phyloP scores from a whole-genome alignment of 139 green algal genomes.

The Coccomyxa sp. region DNA sequence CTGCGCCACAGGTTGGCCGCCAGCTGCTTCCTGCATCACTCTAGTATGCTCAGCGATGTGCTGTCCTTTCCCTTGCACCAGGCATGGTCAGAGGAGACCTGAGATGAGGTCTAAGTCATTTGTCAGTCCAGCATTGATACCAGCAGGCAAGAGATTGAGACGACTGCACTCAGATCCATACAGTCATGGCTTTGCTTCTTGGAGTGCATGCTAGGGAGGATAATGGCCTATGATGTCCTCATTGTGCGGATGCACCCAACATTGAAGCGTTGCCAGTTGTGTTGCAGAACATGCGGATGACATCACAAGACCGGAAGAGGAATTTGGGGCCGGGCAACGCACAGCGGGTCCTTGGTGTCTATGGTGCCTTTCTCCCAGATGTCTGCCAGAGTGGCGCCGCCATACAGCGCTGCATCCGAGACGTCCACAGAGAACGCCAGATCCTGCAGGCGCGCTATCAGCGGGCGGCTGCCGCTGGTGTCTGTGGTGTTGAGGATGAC shows the following conservation, averaged over 20 bases:
- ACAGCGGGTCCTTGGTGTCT: slow-evolving; percentile 12
- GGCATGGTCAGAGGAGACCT: not conserved
- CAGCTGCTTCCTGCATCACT: slow-evolving; percentile 23
- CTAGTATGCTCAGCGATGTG: too few relatives aligned
- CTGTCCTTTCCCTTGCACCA: not conserved
- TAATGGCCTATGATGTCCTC: too few relatives aligned
- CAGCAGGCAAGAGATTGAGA: not conserved
- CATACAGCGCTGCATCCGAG: slow-evolving; percentile 6
- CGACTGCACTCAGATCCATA: not conserved
- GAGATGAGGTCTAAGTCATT: not conserved
- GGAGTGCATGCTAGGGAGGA: too few relatives aligned
- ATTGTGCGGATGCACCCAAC: too few relatives aligned
- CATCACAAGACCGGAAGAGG: too few relatives aligned
- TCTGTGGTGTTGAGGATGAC: slow-evolving; percentile 37
- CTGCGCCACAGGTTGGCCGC: slow-evolving; percentile 33
- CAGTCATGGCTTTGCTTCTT: too few relatives aligned
- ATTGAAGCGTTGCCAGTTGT: too few relatives aligned
- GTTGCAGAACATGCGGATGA: too few relatives aligned
- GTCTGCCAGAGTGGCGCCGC: slow-evolving; percentile 29
- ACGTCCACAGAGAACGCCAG: slow-evolving; percentile 56
- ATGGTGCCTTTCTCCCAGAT: slow-evolving; percentile 32
- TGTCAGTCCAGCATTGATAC: not conserved
- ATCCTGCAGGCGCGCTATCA: slow-evolving; percentile 37
- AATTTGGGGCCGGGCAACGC: too few relatives aligned
- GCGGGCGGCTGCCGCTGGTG: not conserved